Conservation (phyloP, 495 filamentous ascomycete species). For the Annulohypoxylon stygium region DNA sequence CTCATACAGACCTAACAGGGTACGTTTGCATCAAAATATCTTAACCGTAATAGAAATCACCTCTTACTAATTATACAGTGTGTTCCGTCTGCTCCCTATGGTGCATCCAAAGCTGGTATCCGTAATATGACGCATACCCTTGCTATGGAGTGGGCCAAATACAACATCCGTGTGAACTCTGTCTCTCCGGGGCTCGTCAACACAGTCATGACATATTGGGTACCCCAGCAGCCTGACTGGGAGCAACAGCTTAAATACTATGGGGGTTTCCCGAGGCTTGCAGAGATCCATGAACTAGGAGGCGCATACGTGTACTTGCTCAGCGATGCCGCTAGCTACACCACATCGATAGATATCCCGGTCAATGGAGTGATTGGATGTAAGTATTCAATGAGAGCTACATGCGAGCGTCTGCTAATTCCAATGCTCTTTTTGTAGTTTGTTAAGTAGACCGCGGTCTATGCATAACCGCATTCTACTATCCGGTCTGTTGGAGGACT, state of each 20-base stretch:
- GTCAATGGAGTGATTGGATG: not conserved
- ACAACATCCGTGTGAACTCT: not conserved
- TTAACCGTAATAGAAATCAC: not conserved
- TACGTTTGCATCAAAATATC: not conserved
- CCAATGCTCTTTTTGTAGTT: not conserved
- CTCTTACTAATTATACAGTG: not conserved
- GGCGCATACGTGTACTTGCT: not conserved
- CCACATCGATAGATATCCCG: not conserved
- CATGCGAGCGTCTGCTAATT: not conserved
- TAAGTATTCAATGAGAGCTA: not conserved
- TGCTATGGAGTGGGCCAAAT: not conserved
- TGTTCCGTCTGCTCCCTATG: not conserved
- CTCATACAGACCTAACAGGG: not conserved
- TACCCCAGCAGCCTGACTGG: not conserved
- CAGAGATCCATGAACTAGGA: not conserved
- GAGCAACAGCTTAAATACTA: not conserved
- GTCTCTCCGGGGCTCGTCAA: not conserved
- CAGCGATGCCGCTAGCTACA: not conserved
- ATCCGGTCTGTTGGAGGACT: too few species aligned
- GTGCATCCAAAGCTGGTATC: not conserved
- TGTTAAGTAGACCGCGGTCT: not conserved
- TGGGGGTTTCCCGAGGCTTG: not conserved
- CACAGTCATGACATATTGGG: not conserved
- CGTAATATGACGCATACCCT: not conserved
- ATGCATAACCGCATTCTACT: too few species aligned